Evolutionary conservation across 495 filamentous ascomycete genomes (phyloP).

Genomic region (Astrocystis sublimbata): DNA sequence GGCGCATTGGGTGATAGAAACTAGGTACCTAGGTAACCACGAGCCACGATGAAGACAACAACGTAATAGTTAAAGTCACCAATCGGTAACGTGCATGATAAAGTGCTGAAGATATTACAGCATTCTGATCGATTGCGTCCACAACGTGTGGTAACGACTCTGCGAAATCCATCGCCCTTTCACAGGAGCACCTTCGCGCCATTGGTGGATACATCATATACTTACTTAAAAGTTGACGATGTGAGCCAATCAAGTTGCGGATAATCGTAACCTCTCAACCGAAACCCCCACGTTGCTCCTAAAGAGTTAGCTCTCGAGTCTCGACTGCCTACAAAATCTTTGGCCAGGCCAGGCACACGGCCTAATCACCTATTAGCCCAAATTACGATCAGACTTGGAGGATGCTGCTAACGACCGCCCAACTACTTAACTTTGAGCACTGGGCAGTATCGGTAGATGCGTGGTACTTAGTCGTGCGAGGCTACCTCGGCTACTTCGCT

Average conservation of each 20-base stretch:
- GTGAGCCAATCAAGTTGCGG: background rate
- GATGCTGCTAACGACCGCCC: too few relatives aligned
- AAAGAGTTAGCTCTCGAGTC: background rate
- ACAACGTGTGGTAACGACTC: background rate
- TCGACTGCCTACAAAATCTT: too few relatives aligned
- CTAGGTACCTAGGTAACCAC: background rate
- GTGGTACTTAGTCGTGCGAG: too few relatives aligned
- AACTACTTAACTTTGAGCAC: constrained; percentile 11
- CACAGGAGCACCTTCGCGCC: background rate
- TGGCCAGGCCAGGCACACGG: too few relatives aligned
- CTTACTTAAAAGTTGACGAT: background rate
- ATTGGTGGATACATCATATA: background rate
- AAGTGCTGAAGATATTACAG: too few relatives aligned
- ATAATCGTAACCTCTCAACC: background rate
- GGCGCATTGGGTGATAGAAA: background rate
- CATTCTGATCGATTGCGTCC: too few relatives aligned
- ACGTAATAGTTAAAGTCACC: too few relatives aligned
- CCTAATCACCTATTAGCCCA: too few relatives aligned
- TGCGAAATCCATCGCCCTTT: background rate
- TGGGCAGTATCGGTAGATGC: too few relatives aligned
- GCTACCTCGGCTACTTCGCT: background rate
- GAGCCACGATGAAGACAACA: too few relatives aligned
- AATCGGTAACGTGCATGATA: too few relatives aligned
- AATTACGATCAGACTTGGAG: background rate
- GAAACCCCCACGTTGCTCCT: background rate